These are phyloP conservation scores for Phialophora expanda DNA, from an alignment of 2,329 filamentous ascomycete genomes.

Conservation along the genomic window DNA sequence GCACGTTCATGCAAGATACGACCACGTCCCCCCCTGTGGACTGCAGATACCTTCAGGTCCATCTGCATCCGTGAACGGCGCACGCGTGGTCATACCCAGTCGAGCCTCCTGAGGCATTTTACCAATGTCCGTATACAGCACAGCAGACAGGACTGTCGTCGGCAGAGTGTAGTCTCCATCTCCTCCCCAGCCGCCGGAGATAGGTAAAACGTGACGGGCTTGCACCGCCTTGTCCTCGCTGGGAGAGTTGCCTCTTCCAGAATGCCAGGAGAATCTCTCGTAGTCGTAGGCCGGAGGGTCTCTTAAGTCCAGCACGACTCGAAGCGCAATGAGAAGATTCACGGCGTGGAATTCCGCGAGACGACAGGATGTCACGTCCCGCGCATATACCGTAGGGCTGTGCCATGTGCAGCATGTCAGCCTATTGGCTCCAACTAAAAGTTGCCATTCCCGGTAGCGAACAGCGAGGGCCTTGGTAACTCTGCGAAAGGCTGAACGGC, in stretches of 20 bases:
- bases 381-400: constrained; percentile 15
- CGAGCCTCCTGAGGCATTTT: constrained; percentile 20
- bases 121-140: not conserved
- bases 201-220: not conserved
- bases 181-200: not conserved
- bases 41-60: not conserved
- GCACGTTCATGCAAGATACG: not conserved
- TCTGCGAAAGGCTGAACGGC: constrained; percentile 19
- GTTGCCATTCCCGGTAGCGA: constrained; percentile 20
- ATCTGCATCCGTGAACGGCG: not conserved
- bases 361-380: not conserved
- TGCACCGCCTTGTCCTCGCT: not conserved
- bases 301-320: not conserved
- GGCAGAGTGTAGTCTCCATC: constrained; percentile 11
- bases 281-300: not conserved
- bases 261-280: not conserved
- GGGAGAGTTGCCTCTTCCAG: not conserved
- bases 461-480: constrained; percentile 3
- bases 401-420: constrained; percentile 18
- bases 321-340: not conserved
- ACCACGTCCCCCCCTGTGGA: not conserved
- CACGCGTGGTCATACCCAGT: not conserved
- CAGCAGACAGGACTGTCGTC: not conserved
- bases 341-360: not conserved
- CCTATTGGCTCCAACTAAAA: constrained; percentile 13